Conservation (phyloP, 2,329 filamentous ascomycete genomes). For the Colletotrichum ledebouriae region DNA sequence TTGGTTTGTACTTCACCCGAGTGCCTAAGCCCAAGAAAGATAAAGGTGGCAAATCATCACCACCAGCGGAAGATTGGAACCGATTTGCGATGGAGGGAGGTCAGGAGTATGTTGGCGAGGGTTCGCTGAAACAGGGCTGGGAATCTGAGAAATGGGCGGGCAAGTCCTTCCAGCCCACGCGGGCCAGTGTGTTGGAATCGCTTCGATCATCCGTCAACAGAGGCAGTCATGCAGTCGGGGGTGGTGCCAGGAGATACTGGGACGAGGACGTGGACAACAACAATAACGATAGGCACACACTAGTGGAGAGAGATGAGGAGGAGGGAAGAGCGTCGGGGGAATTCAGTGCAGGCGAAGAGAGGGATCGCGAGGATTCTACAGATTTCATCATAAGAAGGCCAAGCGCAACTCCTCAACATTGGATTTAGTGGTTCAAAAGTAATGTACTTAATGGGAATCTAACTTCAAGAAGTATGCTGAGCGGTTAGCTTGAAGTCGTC, state of each 20-base stretch:
- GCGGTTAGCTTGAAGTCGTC: no score
- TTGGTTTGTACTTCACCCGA: constrained; percentile 67
- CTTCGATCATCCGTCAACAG: constrained; percentile 24
- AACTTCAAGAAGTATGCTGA: not conserved
- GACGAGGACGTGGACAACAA: constrained; percentile 2
- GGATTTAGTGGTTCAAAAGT: not conserved
- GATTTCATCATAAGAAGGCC: constrained; percentile 22
- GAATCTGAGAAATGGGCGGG: not conserved
- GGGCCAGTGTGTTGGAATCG: not conserved
- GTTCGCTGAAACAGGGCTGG: not conserved
- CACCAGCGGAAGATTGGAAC: not conserved
- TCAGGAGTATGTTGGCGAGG: not conserved
- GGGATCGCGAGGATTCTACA: not conserved
- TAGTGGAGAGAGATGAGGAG: not conserved
- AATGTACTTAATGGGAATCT: not conserved
- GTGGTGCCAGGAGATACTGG: constrained; percentile 26
- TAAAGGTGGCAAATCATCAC: constrained; percentile 6
- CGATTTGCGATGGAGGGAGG: not conserved
- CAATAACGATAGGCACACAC: not conserved
- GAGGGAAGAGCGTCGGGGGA: no score
- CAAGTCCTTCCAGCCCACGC: not conserved
- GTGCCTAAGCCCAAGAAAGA: constrained; percentile 57
- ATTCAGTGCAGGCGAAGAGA: constrained; percentile 4
- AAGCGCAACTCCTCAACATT: constrained; percentile 18
- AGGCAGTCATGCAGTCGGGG: not conserved